A percentile compares a stretch with the other conserved stretches of the same genome.
Conservation (phyloP, 495 filamentous ascomycete genomes). For the Penicillium roqueforti region DNA sequence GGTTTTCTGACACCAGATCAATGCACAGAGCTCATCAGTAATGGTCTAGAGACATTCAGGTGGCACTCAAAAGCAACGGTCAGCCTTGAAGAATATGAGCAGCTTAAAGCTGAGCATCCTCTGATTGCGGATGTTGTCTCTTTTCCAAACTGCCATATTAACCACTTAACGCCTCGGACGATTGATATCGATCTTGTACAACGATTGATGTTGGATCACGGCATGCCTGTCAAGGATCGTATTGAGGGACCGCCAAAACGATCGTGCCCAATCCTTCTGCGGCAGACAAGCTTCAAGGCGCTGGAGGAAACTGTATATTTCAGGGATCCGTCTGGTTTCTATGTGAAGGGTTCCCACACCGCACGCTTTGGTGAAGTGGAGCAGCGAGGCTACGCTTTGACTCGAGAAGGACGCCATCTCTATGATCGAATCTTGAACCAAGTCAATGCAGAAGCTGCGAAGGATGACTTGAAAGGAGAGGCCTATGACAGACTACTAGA, state of each 20-base stretch:
- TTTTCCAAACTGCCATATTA: constrained; percentile 41
- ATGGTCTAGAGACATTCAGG: constrained; percentile 35
- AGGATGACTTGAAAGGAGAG: not conserved
- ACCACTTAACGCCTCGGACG: constrained; percentile 44
- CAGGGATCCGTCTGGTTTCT: not conserved
- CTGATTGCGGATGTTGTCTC: constrained; percentile 42
- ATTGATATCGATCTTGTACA: constrained; percentile 42
- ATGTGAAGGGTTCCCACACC: constrained; percentile 34
- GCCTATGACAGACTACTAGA: constrained; percentile 23
- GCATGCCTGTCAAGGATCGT: constrained; percentile 31
- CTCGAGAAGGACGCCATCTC: constrained; percentile 32
- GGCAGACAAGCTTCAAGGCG: constrained; percentile 44
- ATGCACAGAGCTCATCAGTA: constrained; percentile 26
- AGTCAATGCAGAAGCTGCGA: constrained; percentile 20
- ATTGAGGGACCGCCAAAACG: not conserved
- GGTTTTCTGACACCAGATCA: constrained; percentile 15
- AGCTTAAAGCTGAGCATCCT: constrained; percentile 35
- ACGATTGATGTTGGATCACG: constrained; percentile 24
- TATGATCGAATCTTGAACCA: constrained; percentile 35
- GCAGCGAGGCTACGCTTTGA: constrained; percentile 40
- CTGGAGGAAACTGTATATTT: constrained; percentile 39
- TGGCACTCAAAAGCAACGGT: constrained; percentile 40
- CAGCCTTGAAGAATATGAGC: constrained; percentile 34
- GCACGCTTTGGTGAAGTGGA: constrained; percentile 45
- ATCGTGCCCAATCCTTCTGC: constrained; percentile 34